Evolutionary conservation across 2,329 filamentous ascomycete genomes (phyloP), one percentile per base, ranked within the genome.

Genomic region (Fusarium caatingaense): DNA sequence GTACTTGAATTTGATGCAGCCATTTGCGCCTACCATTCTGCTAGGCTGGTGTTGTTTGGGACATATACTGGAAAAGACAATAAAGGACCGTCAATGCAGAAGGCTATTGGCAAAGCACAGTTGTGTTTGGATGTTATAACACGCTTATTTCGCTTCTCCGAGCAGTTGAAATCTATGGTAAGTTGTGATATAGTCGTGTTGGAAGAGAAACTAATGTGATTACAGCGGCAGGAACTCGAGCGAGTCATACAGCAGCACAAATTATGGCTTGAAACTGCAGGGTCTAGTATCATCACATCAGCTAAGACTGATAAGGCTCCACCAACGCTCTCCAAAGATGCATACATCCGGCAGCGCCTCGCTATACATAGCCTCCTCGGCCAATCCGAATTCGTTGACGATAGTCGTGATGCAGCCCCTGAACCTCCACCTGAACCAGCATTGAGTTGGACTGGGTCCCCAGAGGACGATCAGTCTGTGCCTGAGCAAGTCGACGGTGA

Each of bases 21-120:
- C 7, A 80, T 84, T 3, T 83, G 82, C 40, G 81, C 79, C 1
- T 83, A 83, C 28, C 81, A 84, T 37, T 77, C 78, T 6, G 78
- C 80, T 1, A 77, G 81, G 2, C 71, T 83, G 3, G 73, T 83
- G 2, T 69, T 82, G 18, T 82, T 81, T 41, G 74, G 74, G 0
- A 66, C 72, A 3, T 76, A 76, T 21, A 76, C 72, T 0, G 67
- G 73, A 2, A 63, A 60, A 23, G 68, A 76, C 21, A 76, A 76
- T 16, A 74, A 71, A 2, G 74, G 74, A 0, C 30, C 73, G 8
- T 69, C 67, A 3, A 76, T 76, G 72, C 73, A 76, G 40, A 74
- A 72, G 65, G 73, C 74, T 8, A 76, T 76, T 34, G 64, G 57
- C 7, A 76, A 76, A 45, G 72, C 74, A 0, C 69, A 76, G 34